Evolutionary conservation across 2,329 filamentous ascomycete species (phyloP).

Genomic region (Byssochlamys sp.): DNA sequence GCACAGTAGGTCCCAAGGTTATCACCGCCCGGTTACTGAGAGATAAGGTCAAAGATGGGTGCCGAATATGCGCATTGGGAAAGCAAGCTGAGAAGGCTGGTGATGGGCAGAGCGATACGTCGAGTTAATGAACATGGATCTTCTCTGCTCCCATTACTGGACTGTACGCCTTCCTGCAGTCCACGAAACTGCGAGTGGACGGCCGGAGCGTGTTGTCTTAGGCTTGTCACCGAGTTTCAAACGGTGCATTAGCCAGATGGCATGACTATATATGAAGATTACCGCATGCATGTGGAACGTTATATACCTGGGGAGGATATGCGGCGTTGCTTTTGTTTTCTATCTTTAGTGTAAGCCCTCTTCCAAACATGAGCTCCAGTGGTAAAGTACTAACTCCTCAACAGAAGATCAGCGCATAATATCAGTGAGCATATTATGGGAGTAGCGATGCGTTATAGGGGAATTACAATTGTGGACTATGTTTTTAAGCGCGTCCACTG

Average conservation of each 20-base stretch:
- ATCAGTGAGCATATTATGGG: neutral
- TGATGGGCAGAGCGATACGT: neutral
- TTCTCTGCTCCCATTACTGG: neutral
- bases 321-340: neutral
- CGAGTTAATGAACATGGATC: neutral
- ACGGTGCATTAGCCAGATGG: neutral
- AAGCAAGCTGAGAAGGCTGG: slow-evolving; percentile 22
- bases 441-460: neutral
- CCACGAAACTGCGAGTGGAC: neutral
- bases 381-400: neutral
- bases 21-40: slow-evolving; percentile 71
- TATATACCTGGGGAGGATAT: neutral
- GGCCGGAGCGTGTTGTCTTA: neutral
- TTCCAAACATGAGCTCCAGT: neutral
- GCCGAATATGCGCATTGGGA: slow-evolving; percentile 29
- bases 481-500: neutral
- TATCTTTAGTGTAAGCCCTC: neutral
- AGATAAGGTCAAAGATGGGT: slow-evolving; percentile 51
- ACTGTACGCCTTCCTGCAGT: neutral
- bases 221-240: neutral
- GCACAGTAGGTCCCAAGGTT: slow-evolving; percentile 73
- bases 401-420: neutral
- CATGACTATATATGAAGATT: neutral
- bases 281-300: neutral
- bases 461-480: neutral